Percentiles rank a stretch among this genome's conserved stretches.
Evolutionary conservation across 2,329 filamentous ascomycete genomes (phyloP).

Genomic region (Simplicillium sp.): DNA sequence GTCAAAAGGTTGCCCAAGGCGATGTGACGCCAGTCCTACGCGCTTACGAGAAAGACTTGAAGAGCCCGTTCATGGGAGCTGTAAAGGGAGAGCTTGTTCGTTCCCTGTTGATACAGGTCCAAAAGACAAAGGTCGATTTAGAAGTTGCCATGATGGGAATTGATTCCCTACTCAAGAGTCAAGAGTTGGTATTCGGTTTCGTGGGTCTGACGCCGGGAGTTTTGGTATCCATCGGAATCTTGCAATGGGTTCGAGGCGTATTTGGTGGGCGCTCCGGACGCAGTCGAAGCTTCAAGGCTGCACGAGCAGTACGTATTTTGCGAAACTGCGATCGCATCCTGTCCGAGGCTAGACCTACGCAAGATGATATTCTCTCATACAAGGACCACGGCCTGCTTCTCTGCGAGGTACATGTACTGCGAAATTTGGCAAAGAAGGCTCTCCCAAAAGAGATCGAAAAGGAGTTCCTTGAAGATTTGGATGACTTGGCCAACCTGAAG

Average conservation of each 20-base stretch:
- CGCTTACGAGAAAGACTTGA: slow-evolving; percentile 84
- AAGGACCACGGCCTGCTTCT: slow-evolving; percentile 87
- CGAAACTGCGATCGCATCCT: slow-evolving; percentile 82
- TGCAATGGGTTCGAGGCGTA: slow-evolving; percentile 60
- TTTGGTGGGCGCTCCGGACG: slow-evolving; percentile 65
- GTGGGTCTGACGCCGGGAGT: slow-evolving; percentile 88
- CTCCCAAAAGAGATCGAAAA: slow-evolving; percentile 67
- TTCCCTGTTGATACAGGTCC: slow-evolving; percentile 88
- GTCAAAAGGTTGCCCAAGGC: slow-evolving; percentile 75
- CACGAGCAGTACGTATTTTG: slow-evolving; percentile 66
- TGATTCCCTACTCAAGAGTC: slow-evolving; percentile 86
- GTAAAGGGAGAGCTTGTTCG: slow-evolving; percentile 80
- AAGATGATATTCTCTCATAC: slow-evolving; percentile 71
- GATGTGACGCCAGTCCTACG: slow-evolving; percentile 86
- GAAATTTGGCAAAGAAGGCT: slow-evolving; percentile 47
- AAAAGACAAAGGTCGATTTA: slow-evolving; percentile 98
- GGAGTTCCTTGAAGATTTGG: slow-evolving; percentile 82
- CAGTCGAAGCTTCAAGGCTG: slow-evolving; percentile 53
- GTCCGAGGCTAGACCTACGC: slow-evolving; percentile 56
- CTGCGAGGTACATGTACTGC: slow-evolving; percentile 79
- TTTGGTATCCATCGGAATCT: slow-evolving; percentile 68
- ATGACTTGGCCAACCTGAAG: slow-evolving; percentile 75
- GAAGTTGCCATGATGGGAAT: slow-evolving; percentile 95
- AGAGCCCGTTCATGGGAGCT: slow-evolving; percentile 72
- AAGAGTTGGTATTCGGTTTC: slow-evolving; percentile 97